Evolutionary conservation across 495 filamentous ascomycete species (phyloP).

Genomic region (Talaromyces stipitatus): DNA sequence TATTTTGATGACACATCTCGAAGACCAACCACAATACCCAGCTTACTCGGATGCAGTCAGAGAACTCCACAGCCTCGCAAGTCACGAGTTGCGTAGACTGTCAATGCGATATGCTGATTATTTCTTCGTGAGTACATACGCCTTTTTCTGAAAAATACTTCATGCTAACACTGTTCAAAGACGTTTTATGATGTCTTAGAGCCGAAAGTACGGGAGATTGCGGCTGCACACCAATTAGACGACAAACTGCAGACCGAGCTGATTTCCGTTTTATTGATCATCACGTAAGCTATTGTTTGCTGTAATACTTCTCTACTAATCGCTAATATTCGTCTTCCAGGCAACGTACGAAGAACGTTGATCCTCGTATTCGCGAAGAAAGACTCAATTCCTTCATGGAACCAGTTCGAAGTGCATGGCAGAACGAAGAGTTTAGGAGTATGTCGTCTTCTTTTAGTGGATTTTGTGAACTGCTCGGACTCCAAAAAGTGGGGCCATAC

Average conservation of each 20-base stretch:
- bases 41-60: slow-evolving; percentile 87
- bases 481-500: slow-evolving; percentile 75
- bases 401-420: slow-evolving; percentile 76
- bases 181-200: slow-evolving; percentile 83
- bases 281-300: slow-evolving; percentile 50
- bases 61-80: slow-evolving; percentile 72
- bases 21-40: slow-evolving; percentile 56
- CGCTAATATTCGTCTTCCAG: slow-evolving; percentile 21
- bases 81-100: slow-evolving; percentile 79
- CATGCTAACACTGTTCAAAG: slow-evolving; percentile 17
- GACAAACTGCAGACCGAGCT: slow-evolving; percentile 65
- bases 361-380: slow-evolving; percentile 51
- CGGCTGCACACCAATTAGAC: slow-evolving; percentile 62
- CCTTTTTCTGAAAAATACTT: not conserved
- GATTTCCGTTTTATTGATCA: slow-evolving; percentile 73
- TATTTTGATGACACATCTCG: slow-evolving; percentile 72
- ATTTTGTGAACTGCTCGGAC: slow-evolving; percentile 72
- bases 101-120: slow-evolving; percentile 87
- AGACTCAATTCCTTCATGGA: slow-evolving; percentile 67
- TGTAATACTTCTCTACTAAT: not conserved
- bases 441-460: slow-evolving; percentile 67
- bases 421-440: slow-evolving; percentile 55
- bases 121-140: slow-evolving; percentile 50
- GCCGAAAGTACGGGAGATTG: slow-evolving; percentile 72
- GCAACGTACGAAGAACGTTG: slow-evolving; percentile 73